These are phyloP conservation scores for Aspergillus ruber DNA, from an alignment of 2,329 filamentous ascomycete genomes.

Conservation along the genomic window DNA sequence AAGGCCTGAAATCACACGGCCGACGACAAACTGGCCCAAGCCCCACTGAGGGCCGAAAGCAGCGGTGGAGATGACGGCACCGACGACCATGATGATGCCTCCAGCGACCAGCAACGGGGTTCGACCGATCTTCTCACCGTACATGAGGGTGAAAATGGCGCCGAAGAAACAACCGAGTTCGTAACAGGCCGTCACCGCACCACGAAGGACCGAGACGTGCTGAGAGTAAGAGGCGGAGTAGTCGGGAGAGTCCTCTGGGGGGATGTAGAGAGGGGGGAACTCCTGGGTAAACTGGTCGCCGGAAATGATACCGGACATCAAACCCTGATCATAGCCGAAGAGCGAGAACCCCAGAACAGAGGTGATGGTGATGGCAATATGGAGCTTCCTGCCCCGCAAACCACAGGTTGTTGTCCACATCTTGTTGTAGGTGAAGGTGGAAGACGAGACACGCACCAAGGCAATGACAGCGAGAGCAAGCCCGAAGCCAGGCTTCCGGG, in stretches of 20 bases:
- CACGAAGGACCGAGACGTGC: conserved; percentile 41
- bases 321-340: conserved; percentile 31
- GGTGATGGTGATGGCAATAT: conserved; percentile 21
- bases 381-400: conserved; percentile 19
- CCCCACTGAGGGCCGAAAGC: conserved; percentile 19
- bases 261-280: conserved; percentile 16
- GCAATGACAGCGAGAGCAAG: background rate
- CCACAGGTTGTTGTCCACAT: conserved; percentile 28
- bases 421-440: conserved; percentile 6
- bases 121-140: conserved; percentile 27
- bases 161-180: conserved; percentile 42
- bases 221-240: conserved; percentile 29
- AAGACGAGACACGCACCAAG: background rate
- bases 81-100: conserved; percentile 41
- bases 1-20: conserved; percentile 31
- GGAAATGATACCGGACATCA: conserved; percentile 27
- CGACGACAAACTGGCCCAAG: conserved; percentile 37
- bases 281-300: conserved; percentile 19
- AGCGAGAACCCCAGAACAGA: conserved; percentile 49
- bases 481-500: background rate
- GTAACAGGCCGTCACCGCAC: conserved; percentile 48
- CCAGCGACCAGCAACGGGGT: conserved; percentile 47
- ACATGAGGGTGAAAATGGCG: conserved; percentile 24
- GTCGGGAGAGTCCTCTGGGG: conserved; percentile 23
- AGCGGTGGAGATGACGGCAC: conserved; percentile 23